phyloP scores from a whole-genome alignment of 306 rosid genomes.

The Myrica gale region DNA sequence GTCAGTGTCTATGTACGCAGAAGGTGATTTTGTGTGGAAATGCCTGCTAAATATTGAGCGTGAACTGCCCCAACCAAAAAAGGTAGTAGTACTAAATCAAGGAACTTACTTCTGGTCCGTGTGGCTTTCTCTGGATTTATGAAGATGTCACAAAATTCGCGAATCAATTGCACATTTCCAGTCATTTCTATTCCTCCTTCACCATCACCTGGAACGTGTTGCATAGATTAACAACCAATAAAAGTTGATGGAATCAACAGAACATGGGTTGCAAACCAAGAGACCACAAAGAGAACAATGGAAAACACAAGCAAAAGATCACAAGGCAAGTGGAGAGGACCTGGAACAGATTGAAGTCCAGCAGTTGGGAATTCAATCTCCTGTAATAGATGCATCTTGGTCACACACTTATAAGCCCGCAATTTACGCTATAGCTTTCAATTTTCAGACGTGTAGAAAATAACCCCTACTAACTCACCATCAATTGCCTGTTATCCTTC shows the following conservation, averaged over 20 bases:
- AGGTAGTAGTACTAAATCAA: constrained; percentile 2
- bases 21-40: no score
- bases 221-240: constrained; percentile 18
- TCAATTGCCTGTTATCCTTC: constrained; percentile 67
- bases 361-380: constrained; percentile 97
- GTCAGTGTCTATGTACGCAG: no score
- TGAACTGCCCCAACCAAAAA: neutral
- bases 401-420: constrained; percentile 28
- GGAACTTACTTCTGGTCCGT: constrained; percentile 75
- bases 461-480: constrained; percentile 56
- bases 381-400: constrained; percentile 45
- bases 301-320: neutral
- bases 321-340: constrained; percentile 40
- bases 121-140: constrained; percentile 58
- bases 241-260: constrained; percentile 6
- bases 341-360: constrained; percentile 93
- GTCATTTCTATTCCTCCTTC: constrained; percentile 99
- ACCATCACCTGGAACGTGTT: constrained; percentile 68
- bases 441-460: constrained; percentile 22
- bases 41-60: no score
- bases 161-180: constrained; percentile 84
- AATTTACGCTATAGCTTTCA: constrained; percentile 14
- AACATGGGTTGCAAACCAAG: neutral
- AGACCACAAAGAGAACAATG: neutral
- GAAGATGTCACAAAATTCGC: constrained; percentile 65